Evolutionary conservation across 495 filamentous ascomycete genomes (phyloP).

Genomic region (Sporormia fimetaria): DNA sequence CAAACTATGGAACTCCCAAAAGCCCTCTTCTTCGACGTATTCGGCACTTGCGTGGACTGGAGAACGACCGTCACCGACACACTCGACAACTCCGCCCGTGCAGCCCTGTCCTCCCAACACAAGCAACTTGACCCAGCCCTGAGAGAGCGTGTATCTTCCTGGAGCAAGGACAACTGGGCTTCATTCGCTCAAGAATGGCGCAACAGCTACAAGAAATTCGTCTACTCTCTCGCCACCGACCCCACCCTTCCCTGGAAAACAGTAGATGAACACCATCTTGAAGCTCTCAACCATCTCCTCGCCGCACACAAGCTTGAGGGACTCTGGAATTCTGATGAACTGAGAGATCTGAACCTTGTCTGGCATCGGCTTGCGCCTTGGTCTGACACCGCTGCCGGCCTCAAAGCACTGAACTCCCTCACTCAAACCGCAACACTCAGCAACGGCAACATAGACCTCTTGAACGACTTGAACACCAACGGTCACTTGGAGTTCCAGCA

Average conservation of each 20-base stretch:
- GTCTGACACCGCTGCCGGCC: constrained; percentile 49
- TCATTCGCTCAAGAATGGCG: constrained; percentile 59
- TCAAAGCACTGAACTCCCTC: constrained; percentile 42
- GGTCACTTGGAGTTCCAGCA: constrained; percentile 50
- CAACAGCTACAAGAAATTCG: constrained; percentile 50
- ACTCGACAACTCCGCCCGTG: constrained; percentile 34
- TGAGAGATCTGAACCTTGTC: constrained; percentile 43
- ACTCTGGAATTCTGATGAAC: constrained; percentile 49
- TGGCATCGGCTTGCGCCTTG: constrained; percentile 67
- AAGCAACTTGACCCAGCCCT: constrained; percentile 37
- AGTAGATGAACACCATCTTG: constrained; percentile 55
- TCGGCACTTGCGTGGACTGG: constrained; percentile 72
- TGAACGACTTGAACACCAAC: constrained; percentile 49
- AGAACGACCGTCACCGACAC: constrained; percentile 46
- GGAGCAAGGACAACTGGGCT: constrained; percentile 49
- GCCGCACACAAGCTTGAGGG: constrained; percentile 40
- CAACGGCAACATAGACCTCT: constrained; percentile 59
- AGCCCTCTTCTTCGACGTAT: constrained; percentile 54
- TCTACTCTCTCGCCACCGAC: constrained; percentile 36
- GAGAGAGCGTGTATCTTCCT: constrained; percentile 37
- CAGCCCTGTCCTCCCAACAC: constrained; percentile 35
- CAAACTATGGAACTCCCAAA: constrained; percentile 26
- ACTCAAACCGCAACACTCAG: constrained; percentile 56
- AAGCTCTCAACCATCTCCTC: constrained; percentile 48
- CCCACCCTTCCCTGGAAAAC: constrained; percentile 31